Percentiles rank a stretch among this genome's conserved stretches.
phyloP scores from a whole-genome alignment of 768 basidiomycete genomes.

The Suillus clintonianus region DNA sequence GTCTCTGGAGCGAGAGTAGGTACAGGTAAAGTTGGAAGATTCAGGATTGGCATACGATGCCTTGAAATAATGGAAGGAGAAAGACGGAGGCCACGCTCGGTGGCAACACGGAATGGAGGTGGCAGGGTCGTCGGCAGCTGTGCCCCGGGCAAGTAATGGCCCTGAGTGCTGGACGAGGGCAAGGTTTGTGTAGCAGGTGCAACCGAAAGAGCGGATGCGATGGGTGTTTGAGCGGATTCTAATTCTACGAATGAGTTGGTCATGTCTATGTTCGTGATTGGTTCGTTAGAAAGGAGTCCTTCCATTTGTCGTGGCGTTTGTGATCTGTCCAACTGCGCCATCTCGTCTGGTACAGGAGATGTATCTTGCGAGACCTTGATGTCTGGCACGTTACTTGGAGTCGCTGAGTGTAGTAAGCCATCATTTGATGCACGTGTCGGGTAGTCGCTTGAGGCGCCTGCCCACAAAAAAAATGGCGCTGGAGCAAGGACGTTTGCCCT shows the following conservation, averaged over 20 bases:
- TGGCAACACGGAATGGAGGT: slow-evolving; percentile 22
- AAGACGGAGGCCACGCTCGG: slow-evolving; percentile 42
- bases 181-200: not conserved
- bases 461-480: slow-evolving; percentile 14
- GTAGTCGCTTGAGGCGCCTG: slow-evolving; percentile 11
- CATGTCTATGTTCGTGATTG: slow-evolving; percentile 6
- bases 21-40: slow-evolving; percentile 50
- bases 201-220: not conserved
- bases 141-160: slow-evolving; percentile 8
- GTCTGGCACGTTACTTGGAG: not conserved
- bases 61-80: slow-evolving; percentile 48
- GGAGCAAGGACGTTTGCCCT: slow-evolving; percentile 16
- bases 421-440: slow-evolving; percentile 1
- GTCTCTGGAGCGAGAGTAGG: slow-evolving; percentile 18
- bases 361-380: not conserved
- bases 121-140: slow-evolving; percentile 17
- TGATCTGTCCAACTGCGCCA: not conserved
- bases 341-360: not conserved
- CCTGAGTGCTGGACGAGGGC: slow-evolving; percentile 4
- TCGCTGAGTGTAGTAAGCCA: not conserved
- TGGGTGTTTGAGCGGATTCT: slow-evolving; percentile 3
- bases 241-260: not conserved
- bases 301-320: slow-evolving; percentile 18
- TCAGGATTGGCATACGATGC: slow-evolving; percentile 47
- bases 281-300: slow-evolving; percentile 11